Percentiles rank a stretch among this genome's conserved stretches.
Evolutionary conservation across 2,329 filamentous ascomycete species (phyloP).

Genomic region (Penicillium janthinellum): DNA sequence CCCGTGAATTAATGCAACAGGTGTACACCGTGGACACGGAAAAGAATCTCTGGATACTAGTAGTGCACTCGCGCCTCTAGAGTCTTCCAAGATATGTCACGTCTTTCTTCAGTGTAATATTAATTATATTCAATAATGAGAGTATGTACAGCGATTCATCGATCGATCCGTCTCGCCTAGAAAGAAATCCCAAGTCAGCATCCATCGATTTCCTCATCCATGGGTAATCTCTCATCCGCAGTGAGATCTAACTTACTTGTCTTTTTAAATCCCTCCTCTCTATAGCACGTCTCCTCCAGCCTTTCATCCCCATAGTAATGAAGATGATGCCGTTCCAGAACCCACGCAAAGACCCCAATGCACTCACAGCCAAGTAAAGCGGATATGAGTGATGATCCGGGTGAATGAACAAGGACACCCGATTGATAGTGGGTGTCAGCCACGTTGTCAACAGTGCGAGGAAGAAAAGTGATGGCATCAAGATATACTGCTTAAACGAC

Average conservation of each 20-base stretch:
- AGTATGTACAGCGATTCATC: background rate
- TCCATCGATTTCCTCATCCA: background rate
- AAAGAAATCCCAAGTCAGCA: background rate
- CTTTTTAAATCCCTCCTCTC: background rate
- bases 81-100: background rate
- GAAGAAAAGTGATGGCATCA: conserved; percentile 45
- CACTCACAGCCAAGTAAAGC: conserved; percentile 37
- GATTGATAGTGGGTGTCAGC: conserved; percentile 42
- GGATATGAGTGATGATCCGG: conserved; percentile 32
- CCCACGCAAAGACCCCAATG: conserved; percentile 39
- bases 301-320: conserved; percentile 42
- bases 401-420: conserved; percentile 35
- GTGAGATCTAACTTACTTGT: background rate
- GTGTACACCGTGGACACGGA: no score
- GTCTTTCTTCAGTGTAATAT: background rate
- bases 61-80: background rate
- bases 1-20: no score
- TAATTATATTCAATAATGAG: background rate
- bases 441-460: conserved; percentile 39
- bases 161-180: background rate
- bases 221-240: background rate
- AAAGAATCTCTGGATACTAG: background rate
- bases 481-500: conserved; percentile 42
- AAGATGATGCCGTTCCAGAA: conserved; percentile 46
- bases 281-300: conserved; percentile 19